phyloP scores from a whole-genome alignment of 352 stramenopile species.

The Aphanomyces stellatus region DNA sequence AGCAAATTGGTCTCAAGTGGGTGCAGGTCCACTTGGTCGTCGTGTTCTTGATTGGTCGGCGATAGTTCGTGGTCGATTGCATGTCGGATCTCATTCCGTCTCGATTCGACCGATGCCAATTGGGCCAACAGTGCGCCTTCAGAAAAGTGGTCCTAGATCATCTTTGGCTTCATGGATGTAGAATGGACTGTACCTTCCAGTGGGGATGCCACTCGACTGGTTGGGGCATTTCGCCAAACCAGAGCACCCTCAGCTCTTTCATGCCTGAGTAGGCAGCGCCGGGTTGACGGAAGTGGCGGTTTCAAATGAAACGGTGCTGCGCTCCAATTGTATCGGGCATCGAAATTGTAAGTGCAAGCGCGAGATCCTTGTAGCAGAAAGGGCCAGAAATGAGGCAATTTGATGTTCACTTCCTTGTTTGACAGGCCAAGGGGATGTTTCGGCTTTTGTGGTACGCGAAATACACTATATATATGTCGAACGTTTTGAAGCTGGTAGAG shows the following conservation, averaged over 20 bases:
- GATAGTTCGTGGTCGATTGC: neutral
- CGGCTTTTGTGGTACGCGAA: too few relatives aligned
- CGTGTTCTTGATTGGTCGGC: neutral
- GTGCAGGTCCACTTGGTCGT: neutral
- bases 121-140: neutral
- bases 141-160: neutral
- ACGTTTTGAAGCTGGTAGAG: too few relatives aligned
- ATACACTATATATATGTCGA: too few relatives aligned
- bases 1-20: neutral
- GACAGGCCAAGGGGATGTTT: too few relatives aligned
- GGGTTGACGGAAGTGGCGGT: too few relatives aligned
- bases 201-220: neutral
- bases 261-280: neutral
- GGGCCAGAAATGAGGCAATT: too few relatives aligned
- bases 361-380: too few relatives aligned
- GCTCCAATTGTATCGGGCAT: too few relatives aligned
- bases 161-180: neutral
- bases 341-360: too few relatives aligned
- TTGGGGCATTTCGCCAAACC: slow-evolving; percentile 4
- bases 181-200: neutral
- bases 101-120: neutral
- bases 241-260: neutral
- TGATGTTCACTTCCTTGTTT: too few relatives aligned
- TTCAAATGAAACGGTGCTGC: too few relatives aligned
- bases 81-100: neutral